Evolutionary conservation across 176 grass and related monocot species (phyloP).

Genomic region (Zea luxurians): DNA sequence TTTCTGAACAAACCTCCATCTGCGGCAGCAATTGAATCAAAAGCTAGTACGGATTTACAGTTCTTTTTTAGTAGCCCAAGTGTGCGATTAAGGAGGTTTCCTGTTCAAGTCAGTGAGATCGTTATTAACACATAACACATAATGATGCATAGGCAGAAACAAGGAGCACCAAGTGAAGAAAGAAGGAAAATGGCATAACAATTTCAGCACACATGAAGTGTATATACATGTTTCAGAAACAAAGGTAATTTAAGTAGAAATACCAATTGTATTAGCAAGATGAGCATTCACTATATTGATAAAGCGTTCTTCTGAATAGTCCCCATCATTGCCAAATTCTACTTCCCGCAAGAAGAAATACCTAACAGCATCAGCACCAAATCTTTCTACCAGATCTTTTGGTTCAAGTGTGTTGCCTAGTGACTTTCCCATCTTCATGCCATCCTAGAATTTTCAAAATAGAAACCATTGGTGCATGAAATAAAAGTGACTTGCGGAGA

Average conservation of each 20-base stretch:
- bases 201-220: constrained; percentile 15
- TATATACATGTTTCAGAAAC: constrained; percentile 19
- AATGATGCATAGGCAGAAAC: constrained; percentile 13
- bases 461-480: constrained; percentile 54
- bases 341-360: constrained; percentile 98
- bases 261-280: constrained; percentile 97
- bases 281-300: constrained; percentile 96
- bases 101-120: constrained; percentile 41
- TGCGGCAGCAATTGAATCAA: constrained; percentile 70
- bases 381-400: constrained; percentile 78
- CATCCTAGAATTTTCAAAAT: constrained; percentile 91
- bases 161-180: constrained; percentile 10
- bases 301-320: constrained; percentile 97
- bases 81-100: constrained; percentile 95
- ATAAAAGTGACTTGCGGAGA: constrained; percentile 45
- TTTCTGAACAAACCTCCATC: constrained; percentile 67
- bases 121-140: constrained; percentile 8
- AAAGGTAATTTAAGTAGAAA: not conserved
- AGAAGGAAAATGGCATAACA: constrained; percentile 11
- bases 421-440: constrained; percentile 99
- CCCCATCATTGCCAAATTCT: constrained; percentile 90
- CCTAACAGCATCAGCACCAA: constrained; percentile 86
- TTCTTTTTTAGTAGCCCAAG: constrained; percentile 96
- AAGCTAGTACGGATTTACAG: constrained; percentile 68
- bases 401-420: constrained; percentile 97